Evolutionary conservation across 805 yeast genomes (phyloP), one percentile per base, ranked within the genome.

Genomic region (Lachancea kluyveri): DNA sequence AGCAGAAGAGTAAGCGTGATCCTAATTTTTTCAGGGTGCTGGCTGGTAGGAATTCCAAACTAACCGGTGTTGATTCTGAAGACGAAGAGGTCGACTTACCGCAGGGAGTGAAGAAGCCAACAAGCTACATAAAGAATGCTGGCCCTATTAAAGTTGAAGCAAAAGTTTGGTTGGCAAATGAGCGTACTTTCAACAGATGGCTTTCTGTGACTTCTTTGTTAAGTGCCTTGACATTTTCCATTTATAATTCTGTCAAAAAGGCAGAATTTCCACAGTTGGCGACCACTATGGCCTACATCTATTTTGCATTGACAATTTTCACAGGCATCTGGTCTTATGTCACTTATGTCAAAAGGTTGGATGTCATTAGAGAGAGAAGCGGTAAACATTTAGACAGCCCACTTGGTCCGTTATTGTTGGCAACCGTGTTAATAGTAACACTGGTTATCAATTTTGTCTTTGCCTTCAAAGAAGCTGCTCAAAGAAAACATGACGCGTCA

Each of bases 141-240:
- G 95, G 96, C 6, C 92, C 96, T 1, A 74, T 87, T 35, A 87
- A 83, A 60, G 88, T 92, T 37, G 98, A 92, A 64, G 94, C 97
- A 18, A 92, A 92, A 54, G 98, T 92, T 9, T 92, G 97, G 96
- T 69, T 92, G 42, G 98, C 98, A 17, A 92, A 92, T 54, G 98
- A 92, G 64, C 80, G 98, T 59, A 92, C 98, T 3, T 90, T 88
- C 64, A 80, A 85, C 66, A 74, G 94, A 59, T 92, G 98, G 98
- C 67, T 92, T 43, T 87, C 81, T 41, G 90, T 90, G 14, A 82
- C 94, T 9, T 76, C 94, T 0, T 65, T 92, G 53, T 68, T 92
- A 45, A 77, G 95, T 13, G 78, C 88, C 0, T 63, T 92, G 48
- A 86, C 97, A 0, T 87, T 88, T 52, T 70, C 92, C 10, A 72